These are phyloP conservation scores for Trametes versicolor DNA, from an alignment of 1,284 basidiomycete species.

Conservation along the genomic window DNA sequence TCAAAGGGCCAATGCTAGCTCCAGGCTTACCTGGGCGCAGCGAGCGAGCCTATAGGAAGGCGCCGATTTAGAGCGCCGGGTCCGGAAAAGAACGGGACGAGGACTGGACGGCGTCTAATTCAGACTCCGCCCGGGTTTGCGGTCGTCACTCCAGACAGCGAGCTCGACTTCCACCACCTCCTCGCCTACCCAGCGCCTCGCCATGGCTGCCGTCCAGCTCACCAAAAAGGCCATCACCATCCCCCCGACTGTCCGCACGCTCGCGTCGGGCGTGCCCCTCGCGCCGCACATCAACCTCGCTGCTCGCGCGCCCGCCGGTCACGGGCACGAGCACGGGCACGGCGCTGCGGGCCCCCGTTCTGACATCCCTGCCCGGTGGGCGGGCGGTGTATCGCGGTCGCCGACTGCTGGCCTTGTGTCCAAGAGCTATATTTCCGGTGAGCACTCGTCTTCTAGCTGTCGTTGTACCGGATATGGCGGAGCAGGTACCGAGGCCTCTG, in stretches of 20 bases:
- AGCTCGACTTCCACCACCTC: conserved; percentile 30
- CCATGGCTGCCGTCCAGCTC: conserved; percentile 75
- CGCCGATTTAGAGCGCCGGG: conserved; percentile 27
- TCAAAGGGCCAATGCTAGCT: neutral
- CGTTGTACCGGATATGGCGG: neutral
- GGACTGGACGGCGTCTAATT: conserved; percentile 28
- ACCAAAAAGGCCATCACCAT: conserved; percentile 86
- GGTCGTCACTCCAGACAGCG: conserved; percentile 42
- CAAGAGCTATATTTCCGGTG: conserved; percentile 78
- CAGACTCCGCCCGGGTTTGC: conserved; percentile 39
- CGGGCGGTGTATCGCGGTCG: conserved; percentile 62
- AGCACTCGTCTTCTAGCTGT: conserved; percentile 42
- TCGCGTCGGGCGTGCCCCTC: conserved; percentile 77
- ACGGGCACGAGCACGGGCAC: conserved; percentile 70
- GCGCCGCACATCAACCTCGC: conserved; percentile 78
- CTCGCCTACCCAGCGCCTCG: conserved; percentile 29
- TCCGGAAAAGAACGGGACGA: conserved; percentile 37
- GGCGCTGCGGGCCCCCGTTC: conserved; percentile 64
- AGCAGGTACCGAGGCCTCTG: too few species aligned
- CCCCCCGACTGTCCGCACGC: conserved; percentile 81
- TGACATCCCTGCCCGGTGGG: conserved; percentile 75
- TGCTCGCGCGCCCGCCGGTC: conserved; percentile 65
- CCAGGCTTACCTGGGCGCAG: neutral
- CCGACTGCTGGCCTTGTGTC: conserved; percentile 66
- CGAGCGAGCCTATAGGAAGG: conserved; percentile 23